These are phyloP conservation scores for Raddia distichophylla DNA, from an alignment of 176 grass and related monocot species.

Conservation along the genomic window DNA sequence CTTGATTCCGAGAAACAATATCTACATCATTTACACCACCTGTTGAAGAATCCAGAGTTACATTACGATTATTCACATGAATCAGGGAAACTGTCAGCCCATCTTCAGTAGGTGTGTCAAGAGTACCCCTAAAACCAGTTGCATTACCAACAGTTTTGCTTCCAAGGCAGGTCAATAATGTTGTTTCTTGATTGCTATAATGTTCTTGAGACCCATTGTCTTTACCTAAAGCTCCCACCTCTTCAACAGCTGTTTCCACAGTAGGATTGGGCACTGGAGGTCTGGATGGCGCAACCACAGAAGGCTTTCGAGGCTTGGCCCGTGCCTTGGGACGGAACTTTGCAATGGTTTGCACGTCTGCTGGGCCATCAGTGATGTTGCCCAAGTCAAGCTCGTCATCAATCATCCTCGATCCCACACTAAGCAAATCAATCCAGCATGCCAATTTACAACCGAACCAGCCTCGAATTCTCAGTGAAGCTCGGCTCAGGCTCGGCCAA, in stretches of 20 bases:
- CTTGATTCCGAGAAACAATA: slow-evolving; percentile 32
- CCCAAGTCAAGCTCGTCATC: slow-evolving; percentile 40
- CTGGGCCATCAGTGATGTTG: slow-evolving; percentile 24
- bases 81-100: slow-evolving; percentile 9
- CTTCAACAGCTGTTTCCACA: slow-evolving; percentile 15
- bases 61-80: not conserved
- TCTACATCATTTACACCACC: not conserved
- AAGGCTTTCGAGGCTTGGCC: slow-evolving; percentile 32
- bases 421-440: too few species aligned
- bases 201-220: slow-evolving; percentile 24
- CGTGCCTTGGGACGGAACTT: slow-evolving; percentile 45
- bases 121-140: not conserved
- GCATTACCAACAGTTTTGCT: not conserved
- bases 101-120: slow-evolving; percentile 19
- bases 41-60: not conserved
- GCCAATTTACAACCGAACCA: too few species aligned
- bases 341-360: slow-evolving; percentile 17
- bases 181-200: not conserved
- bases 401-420: slow-evolving; percentile 17
- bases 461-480: too few species aligned
- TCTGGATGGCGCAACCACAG: slow-evolving; percentile 16
- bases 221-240: slow-evolving; percentile 5
- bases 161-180: slow-evolving; percentile 1
- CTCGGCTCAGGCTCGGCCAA: too few species aligned
- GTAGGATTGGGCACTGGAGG: not conserved